phyloP scores from a whole-genome alignment of 495 filamentous ascomycete genomes.

The Acidiella bohemica region DNA sequence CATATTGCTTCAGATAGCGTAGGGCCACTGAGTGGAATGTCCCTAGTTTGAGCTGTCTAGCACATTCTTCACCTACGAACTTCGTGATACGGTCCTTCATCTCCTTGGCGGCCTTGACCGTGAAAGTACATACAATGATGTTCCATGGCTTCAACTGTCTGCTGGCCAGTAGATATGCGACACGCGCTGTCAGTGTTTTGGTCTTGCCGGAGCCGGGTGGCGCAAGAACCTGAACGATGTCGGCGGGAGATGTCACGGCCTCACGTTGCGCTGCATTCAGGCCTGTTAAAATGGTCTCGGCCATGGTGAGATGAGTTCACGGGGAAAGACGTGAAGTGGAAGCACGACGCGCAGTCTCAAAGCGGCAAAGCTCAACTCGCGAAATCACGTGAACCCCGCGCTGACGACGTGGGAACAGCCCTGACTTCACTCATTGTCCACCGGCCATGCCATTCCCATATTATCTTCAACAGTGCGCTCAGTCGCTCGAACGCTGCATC shows the following conservation, averaged over 20 bases:
- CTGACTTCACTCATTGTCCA: no score
- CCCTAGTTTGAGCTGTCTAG: conserved; percentile 70
- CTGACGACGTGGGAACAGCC: no score
- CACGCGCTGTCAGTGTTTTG: conserved; percentile 85
- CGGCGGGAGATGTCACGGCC: conserved; percentile 69
- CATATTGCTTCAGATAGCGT: conserved; percentile 74
- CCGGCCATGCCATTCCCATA: no score
- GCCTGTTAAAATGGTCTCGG: conserved; percentile 44
- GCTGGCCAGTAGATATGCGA: conserved; percentile 82
- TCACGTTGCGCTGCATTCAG: conserved; percentile 71
- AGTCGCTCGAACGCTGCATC: no score
- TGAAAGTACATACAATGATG: conserved; percentile 95
- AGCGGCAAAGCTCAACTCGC: no score
- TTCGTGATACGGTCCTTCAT: conserved; percentile 82
- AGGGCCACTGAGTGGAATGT: conserved; percentile 94
- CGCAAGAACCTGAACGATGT: conserved; percentile 81
- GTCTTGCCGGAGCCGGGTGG: conserved; percentile 73
- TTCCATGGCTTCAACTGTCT: conserved; percentile 72
- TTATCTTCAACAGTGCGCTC: no score
- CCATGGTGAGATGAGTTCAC: no score
- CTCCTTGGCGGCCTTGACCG: conserved; percentile 88
- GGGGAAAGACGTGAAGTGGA: no score
- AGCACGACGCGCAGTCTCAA: no score
- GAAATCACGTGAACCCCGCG: no score
- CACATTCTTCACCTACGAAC: conserved; percentile 62